Base-by-base conservation (phyloP, 495 filamentous ascomycete species). In the Tuber calosporum region DNA sequence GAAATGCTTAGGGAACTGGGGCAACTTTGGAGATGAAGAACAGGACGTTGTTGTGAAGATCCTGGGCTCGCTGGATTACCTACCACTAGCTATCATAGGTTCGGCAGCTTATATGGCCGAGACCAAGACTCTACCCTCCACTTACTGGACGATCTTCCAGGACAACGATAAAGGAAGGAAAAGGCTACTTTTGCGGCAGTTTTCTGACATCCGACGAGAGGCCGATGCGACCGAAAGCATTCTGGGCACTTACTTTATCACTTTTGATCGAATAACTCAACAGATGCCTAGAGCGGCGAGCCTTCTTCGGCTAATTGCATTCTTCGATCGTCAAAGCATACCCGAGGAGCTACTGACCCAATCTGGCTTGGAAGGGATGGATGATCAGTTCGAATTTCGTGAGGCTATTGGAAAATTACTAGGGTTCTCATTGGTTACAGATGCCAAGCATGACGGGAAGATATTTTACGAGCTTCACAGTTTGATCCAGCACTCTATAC, bases 241-340 rank as follows among this genome's bases (percentile, higher is more conserved):
- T n/a, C n/a, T n/a, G n/a, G n/a, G n/a, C n/a, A n/a, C n/a, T 41
- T 87, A 83, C 84, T 70, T 82, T 72, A 78, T 86, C 17, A 85
- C 84, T 0, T 86, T 86, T 74, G 78, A 84, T 11, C 82, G 84
- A 5, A 83, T 87, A 62, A 45, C 74, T 38, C 37, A 39, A 8
- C 69, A 80, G 45, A 75, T 72, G 66, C 77, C 76, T 11, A 72
- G 69, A 15, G 81, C 81, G n/a, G 80, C 78, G 26, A 72, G 79
- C 34, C 71, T 84, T 30, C 75, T 83, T 20, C 80, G 70, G 45
- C 71, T 83, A 26, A 82, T 82, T 71, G 76, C 69, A 42, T 80
- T 81, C 70, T 75, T 82, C 22, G 79, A 83, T 69, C 74, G 72
- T 37, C 77, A 83, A 66, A 70, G 74, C 17, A 83, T 83, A 41